Percentiles rank a stretch among this genome's conserved stretches.
Conservation (phyloP, 305 asterid genomes). For the Fraxinus ornus region DNA sequence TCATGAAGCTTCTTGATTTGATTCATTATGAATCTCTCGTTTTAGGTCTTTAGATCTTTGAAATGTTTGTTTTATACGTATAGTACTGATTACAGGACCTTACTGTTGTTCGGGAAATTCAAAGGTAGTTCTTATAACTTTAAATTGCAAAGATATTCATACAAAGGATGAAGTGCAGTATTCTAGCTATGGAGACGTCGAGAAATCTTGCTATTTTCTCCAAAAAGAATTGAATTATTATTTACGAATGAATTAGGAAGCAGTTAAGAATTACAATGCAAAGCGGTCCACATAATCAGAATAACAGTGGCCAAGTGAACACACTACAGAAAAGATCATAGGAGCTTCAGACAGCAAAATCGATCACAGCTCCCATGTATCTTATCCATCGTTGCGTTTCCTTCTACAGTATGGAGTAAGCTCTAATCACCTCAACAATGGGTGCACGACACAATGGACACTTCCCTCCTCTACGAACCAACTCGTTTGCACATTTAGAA, state of each 20-base stretch:
- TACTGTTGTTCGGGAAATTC: neutral
- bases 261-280: conserved; percentile 41
- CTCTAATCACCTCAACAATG: conserved; percentile 94
- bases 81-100: neutral
- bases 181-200: neutral
- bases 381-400: conserved; percentile 18
- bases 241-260: conserved; percentile 45
- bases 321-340: conserved; percentile 26
- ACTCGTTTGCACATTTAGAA: conserved; percentile 90
- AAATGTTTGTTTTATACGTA: neutral
- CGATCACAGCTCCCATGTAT: conserved; percentile 40
- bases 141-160: neutral
- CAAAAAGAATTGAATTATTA: conserved; percentile 25
- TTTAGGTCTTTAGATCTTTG: neutral
- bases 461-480: conserved; percentile 93
- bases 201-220: neutral
- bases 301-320: conserved; percentile 29
- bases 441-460: conserved; percentile 98
- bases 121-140: neutral
- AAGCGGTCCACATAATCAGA: conserved; percentile 38
- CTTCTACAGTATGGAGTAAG: conserved; percentile 87
- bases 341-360: conserved; percentile 25
- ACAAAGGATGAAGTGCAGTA: neutral
- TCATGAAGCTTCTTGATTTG: neutral
- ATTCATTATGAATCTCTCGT: neutral